Base-by-base conservation (phyloP, 257 asterid genomes). In the Forsythia viridissima region DNA sequence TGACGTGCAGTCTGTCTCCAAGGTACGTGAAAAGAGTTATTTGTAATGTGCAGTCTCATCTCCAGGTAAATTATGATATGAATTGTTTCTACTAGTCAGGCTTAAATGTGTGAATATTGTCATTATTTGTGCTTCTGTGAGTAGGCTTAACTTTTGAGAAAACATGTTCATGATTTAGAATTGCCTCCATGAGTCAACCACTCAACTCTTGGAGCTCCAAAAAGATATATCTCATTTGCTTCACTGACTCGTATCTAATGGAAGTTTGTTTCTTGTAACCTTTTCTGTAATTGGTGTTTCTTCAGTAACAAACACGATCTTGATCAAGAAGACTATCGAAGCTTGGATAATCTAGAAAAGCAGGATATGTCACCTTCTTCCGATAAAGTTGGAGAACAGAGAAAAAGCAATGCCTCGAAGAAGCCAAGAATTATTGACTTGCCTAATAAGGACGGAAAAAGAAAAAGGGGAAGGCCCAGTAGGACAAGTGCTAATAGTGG, bases 391-490 rank as follows among this genome's bases (percentile, higher is more conserved):
- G 87, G 44, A 67, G 37, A 51, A 13, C 46, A 41, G 71, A 80
- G 59, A 71, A 81, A 77, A 70, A 81, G 37, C 71, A 73, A 41
- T 71, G 82, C 79, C 73, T 71, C 76, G 39, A 79, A 74, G 46
- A 74, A 84, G 73, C 78, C 88, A 39, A 87, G 87, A 83, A 68
- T 85, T 43, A 80, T 85, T 82, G 83, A 83, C 84, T 81, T 91
- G 82, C 94, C 94, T 15, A 80, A 71, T 51, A 84, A 77, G 42
- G 86, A 55, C 21, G 80, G 51, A 6, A 85, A 84, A 79, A 89
- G 84, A 55, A 88, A 85, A 84, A 78, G 92, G 83, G 89, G 91
- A 69, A 85, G 88, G 76, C 89, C 96, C 46, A 79, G 84, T n/a
- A 87, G 84, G 55, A 67, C 37, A 61, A 70, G 76, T 66, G 78